Evolutionary conservation across 306 rosid genomes (phyloP), one percentile per base, ranked within the genome.

Genomic region (Chamaecrista fasciculata): DNA sequence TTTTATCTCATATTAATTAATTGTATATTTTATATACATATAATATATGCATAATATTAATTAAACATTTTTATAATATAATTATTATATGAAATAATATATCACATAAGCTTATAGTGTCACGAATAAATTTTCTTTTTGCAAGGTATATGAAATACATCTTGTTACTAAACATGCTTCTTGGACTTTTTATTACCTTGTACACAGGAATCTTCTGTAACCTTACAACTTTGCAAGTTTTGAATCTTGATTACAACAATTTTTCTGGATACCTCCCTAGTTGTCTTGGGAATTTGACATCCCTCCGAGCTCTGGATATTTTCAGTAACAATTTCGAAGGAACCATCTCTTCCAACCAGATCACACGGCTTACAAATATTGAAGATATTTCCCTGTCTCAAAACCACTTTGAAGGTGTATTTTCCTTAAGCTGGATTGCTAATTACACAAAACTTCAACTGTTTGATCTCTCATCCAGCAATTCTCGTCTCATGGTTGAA

Each of bases 401-500:
- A 4, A 76, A 76, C 50, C 9, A 1, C 5, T 76, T 76, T 14
- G 49, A 42, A 2, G 80, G 80, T 16, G 23, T 23, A 3, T 69
- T 76, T 31, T 16, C 40, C 0, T 51, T 76, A 6, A 61, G 44
- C 37, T 49, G 33, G 4, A 29, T 76, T 14, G 66, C 71, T 8
- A 57, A 69, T 16, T 65, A 61, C 31, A 25, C 71, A 26, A 51
- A 69, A 14, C 80, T 76, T 20, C 23, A 69, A 47, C 56, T 26
- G 29, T 26, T 76, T 58, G 55, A 18, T 10, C 64, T 69, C 9
- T 11, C 42, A 1, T 14, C 62, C 42, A 15, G 39, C 5, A 31
- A 31, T 11, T 34, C 59, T 23, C 26, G 40, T 8, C 53, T 76
- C 33, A 46, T 46, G 57, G 16, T 76, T 21, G 80, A 76, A 76